Evolutionary conservation across 768 basidiomycete genomes (phyloP).

Genomic region (Holtermanniella nyarrowii): DNA sequence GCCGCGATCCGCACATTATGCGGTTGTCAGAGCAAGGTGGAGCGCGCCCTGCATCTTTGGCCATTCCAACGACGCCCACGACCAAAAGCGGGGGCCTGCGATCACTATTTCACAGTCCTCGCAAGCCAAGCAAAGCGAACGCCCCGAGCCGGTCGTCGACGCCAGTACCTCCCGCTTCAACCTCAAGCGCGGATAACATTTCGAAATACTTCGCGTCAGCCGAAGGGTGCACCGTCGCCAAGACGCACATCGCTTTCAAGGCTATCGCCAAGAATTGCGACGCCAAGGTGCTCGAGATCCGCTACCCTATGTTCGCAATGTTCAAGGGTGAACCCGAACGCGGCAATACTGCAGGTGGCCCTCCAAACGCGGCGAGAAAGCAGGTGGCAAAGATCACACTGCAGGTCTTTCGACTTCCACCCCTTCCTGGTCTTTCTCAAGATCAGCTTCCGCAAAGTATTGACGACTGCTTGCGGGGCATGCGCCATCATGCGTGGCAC

Average conservation of each 20-base stretch:
- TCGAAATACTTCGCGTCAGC: slow-evolving; percentile 32
- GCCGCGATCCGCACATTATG: slow-evolving; percentile 72
- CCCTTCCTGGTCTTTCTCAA: slow-evolving; percentile 67
- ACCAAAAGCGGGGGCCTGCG: slow-evolving; percentile 43
- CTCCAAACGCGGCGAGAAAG: slow-evolving; percentile 43
- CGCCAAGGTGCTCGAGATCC: slow-evolving; percentile 65
- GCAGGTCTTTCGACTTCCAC: slow-evolving; percentile 81
- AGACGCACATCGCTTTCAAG: slow-evolving; percentile 79
- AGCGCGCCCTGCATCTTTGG: slow-evolving; percentile 59
- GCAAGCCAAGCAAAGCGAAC: slow-evolving; percentile 40
- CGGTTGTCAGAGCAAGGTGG: slow-evolving; percentile 48
- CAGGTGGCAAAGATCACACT: slow-evolving; percentile 80
- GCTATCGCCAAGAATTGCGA: slow-evolving; percentile 76
- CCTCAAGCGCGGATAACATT: slow-evolving; percentile 18
- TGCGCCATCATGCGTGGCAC: slow-evolving; percentile 86
- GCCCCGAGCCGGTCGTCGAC: slow-evolving; percentile 40
- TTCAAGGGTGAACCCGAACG: slow-evolving; percentile 34
- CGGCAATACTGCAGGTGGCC: background rate
- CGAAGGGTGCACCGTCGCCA: slow-evolving; percentile 54
- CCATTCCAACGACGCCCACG: slow-evolving; percentile 48
- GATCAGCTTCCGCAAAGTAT: slow-evolving; percentile 79
- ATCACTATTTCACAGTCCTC: slow-evolving; percentile 42
- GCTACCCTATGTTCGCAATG: slow-evolving; percentile 41
- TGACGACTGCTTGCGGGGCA: slow-evolving; percentile 80
- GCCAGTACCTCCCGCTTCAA: slow-evolving; percentile 22